Percentiles rank a stretch among this genome's conserved stretches.
phyloP scores from a whole-genome alignment of 148 eudicot species.

The Rhododendron kiyosumense region DNA sequence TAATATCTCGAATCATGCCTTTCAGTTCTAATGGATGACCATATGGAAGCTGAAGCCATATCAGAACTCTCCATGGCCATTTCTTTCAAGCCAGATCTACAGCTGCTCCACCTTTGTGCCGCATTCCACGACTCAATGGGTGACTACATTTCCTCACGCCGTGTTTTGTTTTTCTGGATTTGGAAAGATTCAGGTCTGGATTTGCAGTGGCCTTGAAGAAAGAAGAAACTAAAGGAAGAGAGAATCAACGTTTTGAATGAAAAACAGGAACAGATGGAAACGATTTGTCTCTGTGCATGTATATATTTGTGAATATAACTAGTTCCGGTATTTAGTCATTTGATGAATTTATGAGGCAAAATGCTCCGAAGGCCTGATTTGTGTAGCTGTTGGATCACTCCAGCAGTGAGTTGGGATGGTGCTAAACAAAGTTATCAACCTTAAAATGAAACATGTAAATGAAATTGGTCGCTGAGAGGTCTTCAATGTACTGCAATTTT shows the following conservation, averaged over 20 bases:
- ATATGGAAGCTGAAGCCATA: conserved; percentile 65
- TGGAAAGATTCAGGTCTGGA: not conserved
- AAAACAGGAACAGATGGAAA: not conserved
- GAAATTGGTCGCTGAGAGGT: not conserved
- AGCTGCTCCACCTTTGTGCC: conserved; percentile 66
- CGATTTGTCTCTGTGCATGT: conserved; percentile 9
- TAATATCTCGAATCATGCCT: not conserved
- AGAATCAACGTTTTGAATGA: not conserved
- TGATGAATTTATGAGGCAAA: not conserved
- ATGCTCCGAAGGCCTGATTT: not conserved
- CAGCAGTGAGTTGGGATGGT: not conserved
- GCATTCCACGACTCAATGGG: conserved; percentile 68
- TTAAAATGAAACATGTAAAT: not conserved
- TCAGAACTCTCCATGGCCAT: conserved; percentile 55
- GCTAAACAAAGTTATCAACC: not conserved
- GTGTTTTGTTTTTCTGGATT: conserved; percentile 1
- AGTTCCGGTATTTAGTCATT: not conserved
- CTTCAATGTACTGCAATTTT: not conserved
- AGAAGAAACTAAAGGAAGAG: conserved; percentile 5
- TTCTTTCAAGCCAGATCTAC: conserved; percentile 63
- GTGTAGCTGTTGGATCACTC: not conserved
- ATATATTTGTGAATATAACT: not conserved
- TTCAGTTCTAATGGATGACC: conserved; percentile 71
- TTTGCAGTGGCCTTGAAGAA: conserved; percentile 3
- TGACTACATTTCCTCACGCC: conserved; percentile 30